A percentile compares a stretch with the other conserved stretches of the same genome.
Conservation (phyloP, 2,329 filamentous ascomycete species). For the Ramularia collo-cygni region DNA sequence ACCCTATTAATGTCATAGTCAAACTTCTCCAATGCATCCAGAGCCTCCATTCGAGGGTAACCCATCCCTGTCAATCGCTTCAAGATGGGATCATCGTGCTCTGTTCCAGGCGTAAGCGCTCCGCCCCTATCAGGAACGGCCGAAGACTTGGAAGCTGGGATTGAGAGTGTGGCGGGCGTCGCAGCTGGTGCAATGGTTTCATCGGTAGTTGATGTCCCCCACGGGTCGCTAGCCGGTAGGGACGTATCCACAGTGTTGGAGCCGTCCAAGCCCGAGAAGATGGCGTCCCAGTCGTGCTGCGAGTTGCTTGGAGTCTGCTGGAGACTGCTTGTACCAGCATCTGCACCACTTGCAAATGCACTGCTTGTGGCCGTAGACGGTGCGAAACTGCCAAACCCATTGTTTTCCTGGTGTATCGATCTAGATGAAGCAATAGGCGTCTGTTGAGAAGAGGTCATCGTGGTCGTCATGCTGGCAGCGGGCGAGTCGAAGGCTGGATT, state of each 20-base stretch:
- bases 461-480: conserved; percentile 42
- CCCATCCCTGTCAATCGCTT: conserved; percentile 89
- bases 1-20: conserved; percentile 96
- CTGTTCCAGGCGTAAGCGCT: conserved; percentile 64
- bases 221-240: conserved; percentile 22
- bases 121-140: conserved; percentile 43
- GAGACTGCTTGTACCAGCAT: conserved; percentile 7
- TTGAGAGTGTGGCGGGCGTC: conserved; percentile 14
- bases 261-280: conserved; percentile 73
- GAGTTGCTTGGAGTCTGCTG: conserved; percentile 33
- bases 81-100: conserved; percentile 84
- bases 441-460: conserved; percentile 35
- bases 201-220: conserved; percentile 16
- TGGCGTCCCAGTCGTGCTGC: conserved; percentile 84
- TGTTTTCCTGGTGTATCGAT: conserved; percentile 12
- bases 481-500: conserved; percentile 73
- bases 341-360: conserved; percentile 9
- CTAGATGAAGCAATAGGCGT: conserved; percentile 30
- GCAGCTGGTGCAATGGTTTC: conserved; percentile 5
- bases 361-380: conserved; percentile 10
- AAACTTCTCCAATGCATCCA: conserved; percentile 82
- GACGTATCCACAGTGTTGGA: conserved; percentile 26
- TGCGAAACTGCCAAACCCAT: conserved; percentile 25
- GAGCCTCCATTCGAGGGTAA: conserved; percentile 65
- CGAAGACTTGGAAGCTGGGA: conserved; percentile 7